Evolutionary conservation across 176 grass and related monocot genomes (phyloP), one percentile per base, ranked within the genome.

Genomic region (Oryza punctata): DNA sequence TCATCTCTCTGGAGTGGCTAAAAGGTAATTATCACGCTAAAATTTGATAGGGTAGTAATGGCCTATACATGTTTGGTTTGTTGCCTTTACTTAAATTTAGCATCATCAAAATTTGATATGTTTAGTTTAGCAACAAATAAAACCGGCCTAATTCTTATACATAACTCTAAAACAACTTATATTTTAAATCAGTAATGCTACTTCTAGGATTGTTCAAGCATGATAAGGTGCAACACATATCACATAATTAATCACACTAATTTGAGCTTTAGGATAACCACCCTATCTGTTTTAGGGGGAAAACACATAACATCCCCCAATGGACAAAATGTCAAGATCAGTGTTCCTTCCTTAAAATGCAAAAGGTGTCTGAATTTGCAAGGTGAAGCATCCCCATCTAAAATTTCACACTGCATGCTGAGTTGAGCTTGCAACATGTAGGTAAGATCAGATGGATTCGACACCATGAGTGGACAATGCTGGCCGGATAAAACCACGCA

Each of bases 371-470:
- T 25, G 44, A 2, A 24, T 47, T 47, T 61, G 78, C 75, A 63
- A 12, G 70, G 57, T 82, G 69, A 47, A 29, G 10, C 33, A 85
- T 77, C 82, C 21, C 65, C 73, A 45, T 84, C 66, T 2, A 70
- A 43, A 43, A 43, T 46, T 23, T 38, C 52, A 41, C 32, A 21
- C 0, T n/a, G 10, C 57, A 61, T 21, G 28, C 2, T 15, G 16
- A 78, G 23, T 4, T 10, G 52, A 63, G 32, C 28, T 29, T 77
- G 32, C 50, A 63, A 10, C 12, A 25, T 38, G 24, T n/a, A 23
- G 52, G 18, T 57, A 57, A 57, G 52, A 57, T 57, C 19, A 57
- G 30, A 61, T 63, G 5, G 24, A 33, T 27, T 52, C 15, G 33
- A 72, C 50, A 10, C 50, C 26, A 28, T 33, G 16, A 6, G 37